These are phyloP conservation scores for Exophiala calicioides DNA, from an alignment of 2,329 filamentous ascomycete species.

Conservation along the genomic window DNA sequence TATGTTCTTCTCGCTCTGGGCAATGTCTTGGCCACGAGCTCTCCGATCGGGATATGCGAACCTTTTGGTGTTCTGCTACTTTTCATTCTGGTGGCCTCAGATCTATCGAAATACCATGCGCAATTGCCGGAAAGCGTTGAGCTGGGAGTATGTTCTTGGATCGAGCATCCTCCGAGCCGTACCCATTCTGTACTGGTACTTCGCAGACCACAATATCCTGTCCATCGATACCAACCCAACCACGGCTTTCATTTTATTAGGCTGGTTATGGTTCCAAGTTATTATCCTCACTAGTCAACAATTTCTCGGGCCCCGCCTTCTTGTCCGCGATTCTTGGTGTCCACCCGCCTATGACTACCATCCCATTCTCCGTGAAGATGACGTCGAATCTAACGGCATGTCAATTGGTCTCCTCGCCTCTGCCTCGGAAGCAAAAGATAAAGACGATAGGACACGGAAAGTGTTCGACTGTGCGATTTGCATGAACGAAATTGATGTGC, in stretches of 20 bases:
- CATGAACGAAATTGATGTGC: slow-evolving; percentile 86
- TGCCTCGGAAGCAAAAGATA: slow-evolving; percentile 39
- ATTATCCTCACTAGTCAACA: slow-evolving; percentile 78
- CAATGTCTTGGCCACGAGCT: slow-evolving; percentile 56
- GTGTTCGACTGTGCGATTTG: slow-evolving; percentile 93
- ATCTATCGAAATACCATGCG: slow-evolving; percentile 86
- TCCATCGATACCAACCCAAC: slow-evolving; percentile 70
- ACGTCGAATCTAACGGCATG: slow-evolving; percentile 70
- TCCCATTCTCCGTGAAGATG: slow-evolving; percentile 74
- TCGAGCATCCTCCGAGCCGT: slow-evolving; percentile 76
- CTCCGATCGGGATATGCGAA: slow-evolving; percentile 60
- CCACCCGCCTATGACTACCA: slow-evolving; percentile 85
- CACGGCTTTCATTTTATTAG: slow-evolving; percentile 64
- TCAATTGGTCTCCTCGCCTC: slow-evolving; percentile 71
- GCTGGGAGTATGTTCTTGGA: slow-evolving; percentile 86
- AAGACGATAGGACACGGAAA: slow-evolving; percentile 53
- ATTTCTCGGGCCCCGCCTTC: slow-evolving; percentile 83
- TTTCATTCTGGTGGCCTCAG: slow-evolving; percentile 91
- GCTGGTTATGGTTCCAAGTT: slow-evolving; percentile 87
- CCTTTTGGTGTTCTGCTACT: slow-evolving; percentile 68
- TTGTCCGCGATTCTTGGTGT: slow-evolving; percentile 68
- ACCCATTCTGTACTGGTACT: slow-evolving; percentile 84
- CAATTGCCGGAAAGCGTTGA: slow-evolving; percentile 87
- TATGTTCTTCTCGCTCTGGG: slow-evolving; percentile 62
- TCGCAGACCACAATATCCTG: slow-evolving; percentile 74